Conservation (phyloP, 768 basidiomycete species). For the Tylopilus balloui region DNA sequence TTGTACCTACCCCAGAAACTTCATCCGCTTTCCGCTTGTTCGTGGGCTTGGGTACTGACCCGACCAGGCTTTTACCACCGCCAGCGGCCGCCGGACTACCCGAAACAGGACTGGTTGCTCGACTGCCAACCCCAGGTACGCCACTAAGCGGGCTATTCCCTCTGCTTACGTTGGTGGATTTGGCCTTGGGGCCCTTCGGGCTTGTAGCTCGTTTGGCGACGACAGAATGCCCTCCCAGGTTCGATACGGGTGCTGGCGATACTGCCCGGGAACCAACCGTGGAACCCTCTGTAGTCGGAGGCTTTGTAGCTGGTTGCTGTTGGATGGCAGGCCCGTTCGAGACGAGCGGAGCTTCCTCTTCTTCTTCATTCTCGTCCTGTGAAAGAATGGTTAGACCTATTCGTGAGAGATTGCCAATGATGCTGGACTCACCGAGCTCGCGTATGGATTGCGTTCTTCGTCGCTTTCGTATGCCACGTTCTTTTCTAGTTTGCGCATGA, state of each 20-base stretch:
- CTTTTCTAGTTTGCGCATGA: slow-evolving; percentile 80
- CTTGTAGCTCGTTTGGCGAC: slow-evolving; percentile 84
- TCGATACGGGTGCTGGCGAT: slow-evolving; percentile 47
- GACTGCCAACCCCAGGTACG: slow-evolving; percentile 40
- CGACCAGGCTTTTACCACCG: slow-evolving; percentile 17
- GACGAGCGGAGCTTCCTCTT: slow-evolving; percentile 52
- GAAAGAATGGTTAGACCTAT: neutral
- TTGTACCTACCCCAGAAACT: slow-evolving; percentile 21
- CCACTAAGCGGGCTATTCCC: slow-evolving; percentile 53
- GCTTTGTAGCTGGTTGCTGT: slow-evolving; percentile 30
- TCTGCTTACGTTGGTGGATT: slow-evolving; percentile 43
- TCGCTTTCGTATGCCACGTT: slow-evolving; percentile 79
- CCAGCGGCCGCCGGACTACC: slow-evolving; percentile 8
- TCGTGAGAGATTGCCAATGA: neutral
- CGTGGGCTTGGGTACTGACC: slow-evolving; percentile 31
- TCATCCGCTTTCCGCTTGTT: slow-evolving; percentile 63
- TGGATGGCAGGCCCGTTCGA: slow-evolving; percentile 43
- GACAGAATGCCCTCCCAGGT: slow-evolving; percentile 69
- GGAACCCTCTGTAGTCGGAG: slow-evolving; percentile 27
- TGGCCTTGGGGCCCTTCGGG: slow-evolving; percentile 64
- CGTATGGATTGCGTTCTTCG: slow-evolving; percentile 77
- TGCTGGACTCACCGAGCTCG: slow-evolving; percentile 55
- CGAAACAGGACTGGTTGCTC: slow-evolving; percentile 47
- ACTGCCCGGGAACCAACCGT: slow-evolving; percentile 48
- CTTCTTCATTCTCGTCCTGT: slow-evolving; percentile 70